A percentile compares a stretch with the other conserved stretches of the same genome.
Evolutionary conservation across 2,329 filamentous ascomycete genomes (phyloP).

Genomic region (Fusarium mexicanum): DNA sequence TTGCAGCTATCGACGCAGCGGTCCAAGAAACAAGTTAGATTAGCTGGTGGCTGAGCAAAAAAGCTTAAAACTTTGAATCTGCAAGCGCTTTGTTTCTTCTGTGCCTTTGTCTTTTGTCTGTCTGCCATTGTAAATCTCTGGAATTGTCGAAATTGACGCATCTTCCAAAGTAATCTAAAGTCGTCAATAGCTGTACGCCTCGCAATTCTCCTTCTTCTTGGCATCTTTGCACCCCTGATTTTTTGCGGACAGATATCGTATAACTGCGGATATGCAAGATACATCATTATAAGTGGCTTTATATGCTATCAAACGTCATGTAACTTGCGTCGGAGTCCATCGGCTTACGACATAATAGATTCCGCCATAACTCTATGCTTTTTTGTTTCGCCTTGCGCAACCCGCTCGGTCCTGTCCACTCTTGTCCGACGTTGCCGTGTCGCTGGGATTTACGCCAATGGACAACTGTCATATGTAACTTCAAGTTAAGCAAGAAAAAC

Average conservation of each 20-base stretch:
- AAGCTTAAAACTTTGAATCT: conserved; percentile 31
- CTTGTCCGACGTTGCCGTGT: conserved; percentile 19
- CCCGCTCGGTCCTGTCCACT: background rate
- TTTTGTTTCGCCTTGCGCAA: background rate
- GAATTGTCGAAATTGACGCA: background rate
- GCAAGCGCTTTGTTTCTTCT: background rate
- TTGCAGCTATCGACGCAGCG: background rate
- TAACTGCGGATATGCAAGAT: background rate
- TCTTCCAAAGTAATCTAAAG: background rate
- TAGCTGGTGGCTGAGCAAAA: conserved; percentile 20
- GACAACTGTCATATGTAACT: background rate
- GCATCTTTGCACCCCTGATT: background rate
- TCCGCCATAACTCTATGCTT: conserved; percentile 3
- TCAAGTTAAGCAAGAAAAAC: background rate
- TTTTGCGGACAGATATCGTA: background rate
- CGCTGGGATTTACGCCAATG: background rate
- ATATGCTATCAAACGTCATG: background rate
- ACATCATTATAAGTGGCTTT: background rate
- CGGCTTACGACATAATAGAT: conserved; percentile 6
- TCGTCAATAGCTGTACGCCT: background rate
- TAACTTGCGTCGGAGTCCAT: background rate
- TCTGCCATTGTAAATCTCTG: background rate
- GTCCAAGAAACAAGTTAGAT: conserved; percentile 2
- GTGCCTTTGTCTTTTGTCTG: background rate
- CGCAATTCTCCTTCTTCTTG: background rate